Base-by-base conservation (phyloP, 768 basidiomycete species). In the Dendrothele bispora region DNA sequence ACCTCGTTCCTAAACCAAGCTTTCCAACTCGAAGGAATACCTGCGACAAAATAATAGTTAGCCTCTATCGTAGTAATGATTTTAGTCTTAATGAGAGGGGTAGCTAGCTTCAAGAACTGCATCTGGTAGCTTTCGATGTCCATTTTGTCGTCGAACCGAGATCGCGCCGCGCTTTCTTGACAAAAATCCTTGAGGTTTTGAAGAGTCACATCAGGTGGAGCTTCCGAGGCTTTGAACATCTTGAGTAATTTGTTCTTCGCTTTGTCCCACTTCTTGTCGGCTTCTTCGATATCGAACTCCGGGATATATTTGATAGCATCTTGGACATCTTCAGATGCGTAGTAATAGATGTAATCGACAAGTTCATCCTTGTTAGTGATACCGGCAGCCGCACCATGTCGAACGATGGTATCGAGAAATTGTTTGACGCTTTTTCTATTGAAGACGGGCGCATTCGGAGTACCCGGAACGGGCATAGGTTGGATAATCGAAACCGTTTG, bases 41-140 rank as follows among this genome's bases (percentile, higher is more conserved):
- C 54, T 18, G n/a, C 14, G 25, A 55, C 32, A n/a, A 55, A 55
- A 37, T 50, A 52, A 29, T 22, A 43, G 17, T 46, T 27, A 29
- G 37, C 30, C n/a, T 49, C 25, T 3, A 20, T 21, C 3, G 12
- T 17, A 1, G 48, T 55, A 12, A 55, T 45, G 2, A 39, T n/a
- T 30, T 26, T 8, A 12, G 36, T 17, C 43, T 52, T 52, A 21
- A 45, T 17, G 4, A 55, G 47, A 1, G 45, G 48, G 4, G 39
- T 43, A 11, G 54, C 51, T 20, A 55, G 41, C 2, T 21, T 20
- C 37, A 29, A n/a, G 32, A 52, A 55, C 2, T 14, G 39, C 1
- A 38, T 50, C 20, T 22, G 39, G 48, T 55, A 55, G 10, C 12
- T 7, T 26, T 52, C 48, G 5, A 55, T 35, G n/a, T 49, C 48